A percentile compares a stretch with the other conserved stretches of the same genome.
Conservation (phyloP, 352 stramenopile species). For the Plasmopara halstedii region DNA sequence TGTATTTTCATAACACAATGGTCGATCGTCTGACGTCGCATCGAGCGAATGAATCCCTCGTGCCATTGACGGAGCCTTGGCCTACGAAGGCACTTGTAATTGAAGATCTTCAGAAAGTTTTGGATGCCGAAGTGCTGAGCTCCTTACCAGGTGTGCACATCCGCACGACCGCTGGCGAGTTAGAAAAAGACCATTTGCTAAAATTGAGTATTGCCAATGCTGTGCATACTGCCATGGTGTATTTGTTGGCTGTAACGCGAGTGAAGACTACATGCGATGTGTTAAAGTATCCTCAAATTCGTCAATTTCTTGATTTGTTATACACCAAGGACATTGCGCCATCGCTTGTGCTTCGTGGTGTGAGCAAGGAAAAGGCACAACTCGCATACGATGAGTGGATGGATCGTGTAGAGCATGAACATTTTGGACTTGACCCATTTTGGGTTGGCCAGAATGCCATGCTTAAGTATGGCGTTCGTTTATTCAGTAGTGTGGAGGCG, state of each 20-base stretch:
- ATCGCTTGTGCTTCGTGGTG: slow-evolving; percentile 26
- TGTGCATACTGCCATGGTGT: slow-evolving; percentile 88
- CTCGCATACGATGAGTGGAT: slow-evolving; percentile 83
- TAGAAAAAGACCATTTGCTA: slow-evolving; percentile 77
- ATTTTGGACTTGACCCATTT: slow-evolving; percentile 90
- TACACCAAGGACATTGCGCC: slow-evolving; percentile 74
- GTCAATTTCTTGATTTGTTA: slow-evolving; percentile 75
- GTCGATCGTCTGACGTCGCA: slow-evolving; percentile 68
- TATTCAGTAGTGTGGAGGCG: slow-evolving; percentile 27
- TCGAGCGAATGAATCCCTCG: slow-evolving; percentile 30
- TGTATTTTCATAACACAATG: slow-evolving; percentile 83
- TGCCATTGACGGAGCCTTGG: slow-evolving; percentile 56
- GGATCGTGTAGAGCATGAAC: slow-evolving; percentile 56
- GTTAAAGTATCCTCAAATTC: slow-evolving; percentile 23
- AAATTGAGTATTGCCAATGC: slow-evolving; percentile 91
- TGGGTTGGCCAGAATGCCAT: slow-evolving; percentile 90
- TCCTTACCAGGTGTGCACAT: slow-evolving; percentile 48
- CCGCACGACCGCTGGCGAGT: slow-evolving; percentile 25
- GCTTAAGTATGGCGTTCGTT: slow-evolving; percentile 36
- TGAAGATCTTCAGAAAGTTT: slow-evolving; percentile 42
- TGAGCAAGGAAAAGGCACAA: slow-evolving; percentile 28
- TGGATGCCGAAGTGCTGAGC: slow-evolving; percentile 23
- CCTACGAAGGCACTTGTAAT: slow-evolving; percentile 66
- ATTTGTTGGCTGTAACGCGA: slow-evolving; percentile 55
- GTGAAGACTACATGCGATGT: slow-evolving; percentile 11